Conservation (phyloP, 257 asterid genomes). For the Nicotiana noctiflora region DNA sequence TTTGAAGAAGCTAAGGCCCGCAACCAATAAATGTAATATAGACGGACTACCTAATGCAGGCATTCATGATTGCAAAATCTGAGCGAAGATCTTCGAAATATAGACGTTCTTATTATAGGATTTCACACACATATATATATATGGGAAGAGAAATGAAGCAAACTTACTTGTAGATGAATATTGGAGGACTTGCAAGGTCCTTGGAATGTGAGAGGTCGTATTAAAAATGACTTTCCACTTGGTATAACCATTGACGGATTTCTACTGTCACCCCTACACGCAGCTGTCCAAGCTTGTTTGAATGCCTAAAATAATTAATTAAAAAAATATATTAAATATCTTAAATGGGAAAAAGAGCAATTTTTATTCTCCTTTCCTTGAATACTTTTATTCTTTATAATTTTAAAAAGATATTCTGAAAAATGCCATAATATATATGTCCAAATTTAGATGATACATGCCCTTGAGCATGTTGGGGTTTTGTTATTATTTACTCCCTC, state of each 20-base stretch:
- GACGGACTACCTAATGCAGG: no score
- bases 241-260: slow-evolving; percentile 7
- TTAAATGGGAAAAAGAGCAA: neutral
- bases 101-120: no score
- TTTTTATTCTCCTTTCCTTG: neutral
- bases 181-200: slow-evolving; percentile 16
- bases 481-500: no score
- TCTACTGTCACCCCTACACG: neutral
- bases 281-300: slow-evolving; percentile 14
- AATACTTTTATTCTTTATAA: neutral
- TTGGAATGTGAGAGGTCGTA: slow-evolving; percentile 11
- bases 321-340: no score
- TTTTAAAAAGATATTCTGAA: neutral
- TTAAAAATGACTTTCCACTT: neutral
- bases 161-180: slow-evolving; percentile 5
- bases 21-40: no score
- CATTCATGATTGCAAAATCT: no score
- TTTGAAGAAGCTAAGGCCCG: no score
- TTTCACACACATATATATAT: no score
- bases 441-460: no score
- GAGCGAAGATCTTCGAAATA: no score
- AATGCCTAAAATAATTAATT: neutral
- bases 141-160: neutral
- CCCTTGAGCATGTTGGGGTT: no score
- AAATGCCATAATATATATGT: neutral